Base-by-base conservation (phyloP, 257 asterid genomes). In the Scutellaria minor region DNA sequence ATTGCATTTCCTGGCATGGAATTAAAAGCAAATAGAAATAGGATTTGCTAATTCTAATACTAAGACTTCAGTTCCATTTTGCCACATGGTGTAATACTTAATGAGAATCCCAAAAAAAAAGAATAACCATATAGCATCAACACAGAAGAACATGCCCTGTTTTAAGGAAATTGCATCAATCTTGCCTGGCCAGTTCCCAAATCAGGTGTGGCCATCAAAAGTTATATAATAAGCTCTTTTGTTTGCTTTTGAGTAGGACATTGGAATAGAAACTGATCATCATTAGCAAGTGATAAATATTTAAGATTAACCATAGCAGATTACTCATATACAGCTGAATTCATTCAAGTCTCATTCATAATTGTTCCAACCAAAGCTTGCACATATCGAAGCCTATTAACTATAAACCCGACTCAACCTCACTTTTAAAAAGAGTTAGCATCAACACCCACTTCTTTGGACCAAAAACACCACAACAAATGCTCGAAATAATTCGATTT, bases 1-100 rank as follows among this genome's bases (percentile, higher is more conserved):
- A 10, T 31, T 42, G 66, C 54, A 55, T 20, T 12, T 41, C 13
- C 46, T 20, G 12, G 41, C 14, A 50, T 40, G 7, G 50, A 60
- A 18, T 48, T 39, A 40, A 39, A 62, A 6, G 11, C 9, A 71
- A n/a, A 27, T 9, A 6, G 50, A 8, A 0, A 15, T 14, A 63
- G 24, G 6, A 5, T 20, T 7, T 35, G 22, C 47, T 7, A 56
- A 27, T 57, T 61, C 54, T 6, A 71, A 71, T 42, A 41, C 13
- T 59, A 31, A 27, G 48, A 47, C 75, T n/a, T 44, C 75, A 14
- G 12, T 57, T 57, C 9, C 64, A 31, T 5, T 9, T 55, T 27
- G 2, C 35, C 35, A 27, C 35, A 27, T 27, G 35, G 35, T 27
- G 37, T 31, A 31, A 31, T 31, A 31, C 37, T 31, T 31, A 31